Base-by-base conservation (phyloP, 2,329 filamentous ascomycete genomes). In the Talaromyces sp. region DNA sequence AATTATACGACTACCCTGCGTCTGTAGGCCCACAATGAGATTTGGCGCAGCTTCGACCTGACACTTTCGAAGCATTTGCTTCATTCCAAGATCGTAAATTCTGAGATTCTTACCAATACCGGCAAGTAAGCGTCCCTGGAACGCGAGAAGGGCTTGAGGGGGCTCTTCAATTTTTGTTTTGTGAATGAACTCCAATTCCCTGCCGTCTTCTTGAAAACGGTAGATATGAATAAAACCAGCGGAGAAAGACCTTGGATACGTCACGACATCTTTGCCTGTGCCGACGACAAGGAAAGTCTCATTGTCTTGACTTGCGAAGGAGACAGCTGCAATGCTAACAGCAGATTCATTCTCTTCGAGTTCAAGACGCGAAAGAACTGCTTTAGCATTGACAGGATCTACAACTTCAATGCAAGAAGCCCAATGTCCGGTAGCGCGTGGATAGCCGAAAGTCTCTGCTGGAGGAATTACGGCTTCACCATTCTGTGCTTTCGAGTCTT, bases 331-430 rank as follows among this genome's bases (percentile, higher is more conserved):
- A 67, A 93, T 87, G 74, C 92, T 97, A 65, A 97, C 89, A 27
- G 94, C 93, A 19, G 93, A 92, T 77, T 98, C 93, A 70, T 99
- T 98, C 47, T 95, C 89, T 59, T 90, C 89, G 0, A 99, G 79
- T 66, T 98, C 90, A 48, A 98, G 82, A 0, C 88, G 93, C 68
- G 91, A 88, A 4, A 95, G 77, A 1, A 96, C 89, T 3, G 81
- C 78, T 72, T 95, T 93, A 58, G 90, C 86, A 16, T 82, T 85
- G 2, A 94, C 75, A 0, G 95, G 93, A 72, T 99, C 95, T 19
- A 99, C 85, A 22, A 97, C 86, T 72, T 92, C 93, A 69, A 99
- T 93, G 77, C 93, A 98, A 10, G 94, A 98, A 47, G 95, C 92
- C 95, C 95, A 99, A 69, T 94, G 90, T 22, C 91, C 90, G 66